phyloP scores from a whole-genome alignment of 768 basidiomycete species.

The Trichaptum fuscoviolaceum region DNA sequence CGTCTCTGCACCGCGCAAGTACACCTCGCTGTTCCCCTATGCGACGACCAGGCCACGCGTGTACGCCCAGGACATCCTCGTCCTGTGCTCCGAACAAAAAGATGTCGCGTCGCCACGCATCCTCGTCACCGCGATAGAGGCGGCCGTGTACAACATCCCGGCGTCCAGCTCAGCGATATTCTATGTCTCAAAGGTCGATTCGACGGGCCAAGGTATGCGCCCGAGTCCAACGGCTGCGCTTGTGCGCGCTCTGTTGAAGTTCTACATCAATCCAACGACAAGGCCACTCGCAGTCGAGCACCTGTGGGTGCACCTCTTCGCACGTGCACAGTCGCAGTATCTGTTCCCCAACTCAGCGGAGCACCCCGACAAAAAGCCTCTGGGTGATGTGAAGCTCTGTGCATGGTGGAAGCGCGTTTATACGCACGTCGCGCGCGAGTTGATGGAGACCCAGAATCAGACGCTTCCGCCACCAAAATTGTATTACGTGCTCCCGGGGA shows the following conservation, averaged over 20 bases:
- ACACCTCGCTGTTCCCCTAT: constrained; percentile 69
- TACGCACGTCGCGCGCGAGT: constrained; percentile 44
- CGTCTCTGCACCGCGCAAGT: constrained; percentile 60
- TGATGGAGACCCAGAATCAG: constrained; percentile 29
- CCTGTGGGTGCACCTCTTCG: constrained; percentile 85
- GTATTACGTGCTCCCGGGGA: constrained; percentile 70
- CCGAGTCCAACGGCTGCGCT: constrained; percentile 70
- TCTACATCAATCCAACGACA: constrained; percentile 57
- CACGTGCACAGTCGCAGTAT: constrained; percentile 86
- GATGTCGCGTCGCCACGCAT: constrained; percentile 44
- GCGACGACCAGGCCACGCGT: constrained; percentile 59
- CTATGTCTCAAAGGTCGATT: constrained; percentile 93
- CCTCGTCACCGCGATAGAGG: constrained; percentile 78
- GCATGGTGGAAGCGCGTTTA: constrained; percentile 90
- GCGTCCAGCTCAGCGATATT: constrained; percentile 64
- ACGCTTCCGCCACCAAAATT: constrained; percentile 25
- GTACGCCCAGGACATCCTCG: constrained; percentile 70
- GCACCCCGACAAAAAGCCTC: constrained; percentile 59
- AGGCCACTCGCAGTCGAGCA: constrained; percentile 51
- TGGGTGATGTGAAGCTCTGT: constrained; percentile 76
- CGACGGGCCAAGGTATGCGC: constrained; percentile 66
- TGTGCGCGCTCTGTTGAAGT: constrained; percentile 58
- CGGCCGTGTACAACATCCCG: constrained; percentile 67
- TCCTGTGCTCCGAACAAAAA: constrained; percentile 65
- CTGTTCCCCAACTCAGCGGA: constrained; percentile 87